Evolutionary conservation across 768 basidiomycete genomes (phyloP).

Genomic region (Saitozyma podzolica): DNA sequence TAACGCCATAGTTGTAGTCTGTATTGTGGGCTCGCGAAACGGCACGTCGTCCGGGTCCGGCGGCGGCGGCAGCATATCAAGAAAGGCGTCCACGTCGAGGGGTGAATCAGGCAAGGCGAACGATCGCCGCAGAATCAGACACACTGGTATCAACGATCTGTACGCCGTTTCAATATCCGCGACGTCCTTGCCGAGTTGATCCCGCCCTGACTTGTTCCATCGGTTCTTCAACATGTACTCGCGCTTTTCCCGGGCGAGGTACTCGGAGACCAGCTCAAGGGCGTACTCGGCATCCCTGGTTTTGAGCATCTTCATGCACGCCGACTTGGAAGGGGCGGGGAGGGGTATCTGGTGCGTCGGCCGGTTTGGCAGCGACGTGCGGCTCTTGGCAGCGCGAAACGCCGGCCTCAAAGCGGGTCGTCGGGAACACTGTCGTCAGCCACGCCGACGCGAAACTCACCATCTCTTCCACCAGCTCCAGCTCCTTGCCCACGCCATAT

Average conservation of each 20-base stretch:
- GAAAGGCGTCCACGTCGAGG: slow-evolving; percentile 36
- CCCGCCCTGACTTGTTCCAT: slow-evolving; percentile 48
- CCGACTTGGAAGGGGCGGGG: slow-evolving; percentile 46
- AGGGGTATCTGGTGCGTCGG: slow-evolving; percentile 36
- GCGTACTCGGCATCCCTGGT: slow-evolving; percentile 40
- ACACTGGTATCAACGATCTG: slow-evolving; percentile 28
- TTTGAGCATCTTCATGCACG: slow-evolving; percentile 40
- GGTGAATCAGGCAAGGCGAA: slow-evolving; percentile 35
- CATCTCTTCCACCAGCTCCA: slow-evolving; percentile 40
- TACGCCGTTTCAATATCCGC: slow-evolving; percentile 46
- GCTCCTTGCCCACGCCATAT: slow-evolving; percentile 40
- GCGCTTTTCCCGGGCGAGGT: slow-evolving; percentile 45
- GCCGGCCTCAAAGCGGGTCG: slow-evolving; percentile 43
- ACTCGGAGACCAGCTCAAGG: slow-evolving; percentile 48
- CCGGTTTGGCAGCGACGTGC: slow-evolving; percentile 33
- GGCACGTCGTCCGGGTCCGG: slow-evolving; percentile 43
- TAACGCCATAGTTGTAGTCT: slow-evolving; percentile 42
- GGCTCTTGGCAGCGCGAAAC: slow-evolving; percentile 44
- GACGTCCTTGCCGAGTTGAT: slow-evolving; percentile 45
- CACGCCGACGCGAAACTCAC: slow-evolving; percentile 21
- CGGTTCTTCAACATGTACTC: slow-evolving; percentile 46
- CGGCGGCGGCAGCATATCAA: slow-evolving; percentile 38
- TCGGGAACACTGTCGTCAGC: not conserved
- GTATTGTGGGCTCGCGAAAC: slow-evolving; percentile 42
- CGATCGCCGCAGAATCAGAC: slow-evolving; percentile 32